A percentile compares a stretch with the other conserved stretches of the same genome.
phyloP scores from a whole-genome alignment of 805 yeast genomes.

The Kodamaea nitidulidarum region DNA sequence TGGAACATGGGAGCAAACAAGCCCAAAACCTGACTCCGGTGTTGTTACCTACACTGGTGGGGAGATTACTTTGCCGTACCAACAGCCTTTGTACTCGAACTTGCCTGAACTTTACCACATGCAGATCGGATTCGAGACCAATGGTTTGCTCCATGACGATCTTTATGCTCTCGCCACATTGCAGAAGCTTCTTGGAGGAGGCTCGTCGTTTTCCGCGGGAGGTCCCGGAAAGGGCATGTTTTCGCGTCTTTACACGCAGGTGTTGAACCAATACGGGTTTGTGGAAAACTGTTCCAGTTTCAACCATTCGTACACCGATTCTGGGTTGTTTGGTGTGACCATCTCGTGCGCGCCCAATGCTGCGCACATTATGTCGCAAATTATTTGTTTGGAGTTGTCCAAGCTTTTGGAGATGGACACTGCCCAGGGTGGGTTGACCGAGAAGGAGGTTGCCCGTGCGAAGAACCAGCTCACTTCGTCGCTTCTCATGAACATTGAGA shows the following conservation, averaged over 20 bases:
- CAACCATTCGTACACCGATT: slow-evolving; percentile 85
- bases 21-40: slow-evolving; percentile 39
- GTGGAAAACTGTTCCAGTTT: slow-evolving; percentile 85
- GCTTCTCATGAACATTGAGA: slow-evolving; percentile 86
- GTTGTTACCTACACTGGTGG: slow-evolving; percentile 60
- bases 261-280: slow-evolving; percentile 85
- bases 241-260: slow-evolving; percentile 86
- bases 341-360: slow-evolving; percentile 83
- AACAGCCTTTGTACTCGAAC: slow-evolving; percentile 39
- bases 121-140: slow-evolving; percentile 84
- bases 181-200: slow-evolving; percentile 91
- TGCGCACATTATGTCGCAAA: slow-evolving; percentile 76
- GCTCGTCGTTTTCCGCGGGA: slow-evolving; percentile 96
- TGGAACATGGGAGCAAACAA: slow-evolving; percentile 30
- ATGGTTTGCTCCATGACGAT: slow-evolving; percentile 78
- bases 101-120: slow-evolving; percentile 80
- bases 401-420: slow-evolving; percentile 31
- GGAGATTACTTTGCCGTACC: slow-evolving; percentile 35
- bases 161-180: slow-evolving; percentile 86
- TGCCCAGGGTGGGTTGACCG: slow-evolving; percentile 54
- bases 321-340: slow-evolving; percentile 88
- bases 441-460: slow-evolving; percentile 78
- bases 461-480: slow-evolving; percentile 89
- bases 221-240: slow-evolving; percentile 99
- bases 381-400: slow-evolving; percentile 50